Conservation (phyloP, 805 yeast genomes). For the Teunomyces cretensis region DNA sequence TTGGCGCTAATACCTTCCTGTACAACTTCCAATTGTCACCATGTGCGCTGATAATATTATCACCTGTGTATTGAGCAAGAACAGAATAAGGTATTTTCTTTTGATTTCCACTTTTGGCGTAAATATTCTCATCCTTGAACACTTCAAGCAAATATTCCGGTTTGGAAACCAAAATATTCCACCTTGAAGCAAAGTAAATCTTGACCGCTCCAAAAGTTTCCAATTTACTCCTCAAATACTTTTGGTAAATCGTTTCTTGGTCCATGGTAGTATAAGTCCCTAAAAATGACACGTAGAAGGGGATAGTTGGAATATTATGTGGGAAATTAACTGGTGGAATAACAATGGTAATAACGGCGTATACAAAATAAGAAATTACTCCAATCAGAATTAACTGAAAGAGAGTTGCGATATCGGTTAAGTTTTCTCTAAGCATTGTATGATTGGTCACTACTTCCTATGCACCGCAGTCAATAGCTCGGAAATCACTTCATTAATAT, state of each 20-base stretch:
- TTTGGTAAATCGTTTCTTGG: conserved; percentile 46
- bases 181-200: conserved; percentile 58
- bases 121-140: conserved; percentile 48
- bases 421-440: neutral
- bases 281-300: conserved; percentile 56
- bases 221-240: conserved; percentile 42
- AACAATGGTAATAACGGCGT: conserved; percentile 13
- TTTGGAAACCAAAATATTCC: conserved; percentile 55
- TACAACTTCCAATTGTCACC: conserved; percentile 52
- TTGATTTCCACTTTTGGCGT: conserved; percentile 61
- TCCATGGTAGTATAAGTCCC: conserved; percentile 45
- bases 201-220: conserved; percentile 59
- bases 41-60: conserved; percentile 59
- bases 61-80: conserved; percentile 56
- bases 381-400: conserved; percentile 3
- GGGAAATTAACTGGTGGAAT: conserved; percentile 55
- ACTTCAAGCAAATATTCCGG: conserved; percentile 48
- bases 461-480: neutral
- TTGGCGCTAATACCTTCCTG: conserved; percentile 43
- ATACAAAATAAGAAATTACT: neutral
- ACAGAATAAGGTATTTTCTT: conserved; percentile 57
- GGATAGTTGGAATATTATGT: conserved; percentile 56
- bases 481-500: neutral
- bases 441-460: neutral
- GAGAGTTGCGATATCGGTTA: neutral